Evolutionary conservation across 2,329 filamentous ascomycete genomes (phyloP).

Genomic region (Hymenoscyphus scutula): DNA sequence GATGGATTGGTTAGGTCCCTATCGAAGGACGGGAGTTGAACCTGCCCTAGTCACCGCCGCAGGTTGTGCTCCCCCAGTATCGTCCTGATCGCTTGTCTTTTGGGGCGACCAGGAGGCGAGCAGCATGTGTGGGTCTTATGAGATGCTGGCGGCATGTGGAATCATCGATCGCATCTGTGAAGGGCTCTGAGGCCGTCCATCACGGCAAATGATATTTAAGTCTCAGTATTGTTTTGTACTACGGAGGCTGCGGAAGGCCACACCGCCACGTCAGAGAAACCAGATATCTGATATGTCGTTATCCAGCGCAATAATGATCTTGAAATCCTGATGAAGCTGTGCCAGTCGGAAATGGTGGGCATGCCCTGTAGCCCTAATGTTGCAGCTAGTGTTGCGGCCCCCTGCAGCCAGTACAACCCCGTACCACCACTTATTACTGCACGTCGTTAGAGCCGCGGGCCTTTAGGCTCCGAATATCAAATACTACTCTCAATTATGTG

Average conservation of each 20-base stretch:
- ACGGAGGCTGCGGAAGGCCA: slow-evolving; percentile 7
- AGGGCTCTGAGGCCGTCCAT: background rate
- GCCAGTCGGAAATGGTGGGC: slow-evolving; percentile 20
- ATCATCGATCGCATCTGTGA: background rate
- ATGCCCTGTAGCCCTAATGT: slow-evolving; percentile 14
- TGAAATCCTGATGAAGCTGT: slow-evolving; percentile 12
- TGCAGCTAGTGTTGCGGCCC: background rate
- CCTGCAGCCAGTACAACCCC: slow-evolving; percentile 3
- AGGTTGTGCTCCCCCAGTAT: slow-evolving; percentile 22
- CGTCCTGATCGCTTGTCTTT: background rate
- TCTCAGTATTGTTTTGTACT: slow-evolving; percentile 11
- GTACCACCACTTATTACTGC: background rate
- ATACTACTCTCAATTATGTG: background rate
- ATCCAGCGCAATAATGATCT: slow-evolving; percentile 24
- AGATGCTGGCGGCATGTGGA: slow-evolving; percentile 10
- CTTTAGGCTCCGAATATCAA: slow-evolving; percentile 12
- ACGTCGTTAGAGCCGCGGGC: slow-evolving; percentile 14
- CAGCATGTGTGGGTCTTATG: slow-evolving; percentile 1
- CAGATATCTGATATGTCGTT: slow-evolving; percentile 17
- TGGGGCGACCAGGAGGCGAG: background rate
- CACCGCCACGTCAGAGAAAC: slow-evolving; percentile 14
- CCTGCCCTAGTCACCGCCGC: slow-evolving; percentile 5
- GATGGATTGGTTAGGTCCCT: slow-evolving; percentile 12
- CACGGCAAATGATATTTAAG: slow-evolving; percentile 16
- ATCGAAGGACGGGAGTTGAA: slow-evolving; percentile 13